Evolutionary conservation across 257 asterid genomes (phyloP).

Genomic region (Solanum rostratum): DNA sequence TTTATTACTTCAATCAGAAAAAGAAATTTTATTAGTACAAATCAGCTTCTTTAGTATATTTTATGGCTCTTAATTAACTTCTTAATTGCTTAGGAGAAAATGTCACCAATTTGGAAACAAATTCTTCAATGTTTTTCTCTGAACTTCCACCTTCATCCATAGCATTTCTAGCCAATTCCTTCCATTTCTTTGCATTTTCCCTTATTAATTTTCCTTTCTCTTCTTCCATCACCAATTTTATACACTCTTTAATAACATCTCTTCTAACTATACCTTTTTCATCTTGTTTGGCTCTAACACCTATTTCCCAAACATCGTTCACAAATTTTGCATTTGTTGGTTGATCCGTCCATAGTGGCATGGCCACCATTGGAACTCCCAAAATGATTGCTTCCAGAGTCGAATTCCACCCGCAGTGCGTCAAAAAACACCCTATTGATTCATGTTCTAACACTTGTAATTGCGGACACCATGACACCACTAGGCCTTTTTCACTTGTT

Average conservation of each 20-base stretch:
- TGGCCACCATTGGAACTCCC: background rate
- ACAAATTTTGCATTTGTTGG: conserved; percentile 27
- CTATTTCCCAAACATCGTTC: conserved; percentile 27
- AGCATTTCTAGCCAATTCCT: conserved; percentile 13
- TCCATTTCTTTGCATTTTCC: conserved; percentile 21
- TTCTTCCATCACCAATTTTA: conserved; percentile 21
- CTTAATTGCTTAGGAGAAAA: background rate
- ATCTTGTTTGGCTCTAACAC: conserved; percentile 17
- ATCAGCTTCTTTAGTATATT: too few relatives aligned
- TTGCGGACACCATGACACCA: background rate
- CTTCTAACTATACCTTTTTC: conserved; percentile 20
- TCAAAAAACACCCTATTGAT: conserved; percentile 14
- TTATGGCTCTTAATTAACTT: too few relatives aligned
- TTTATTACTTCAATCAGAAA: too few relatives aligned
- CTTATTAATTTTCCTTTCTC: conserved; percentile 18
- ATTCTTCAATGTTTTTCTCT: conserved; percentile 14
- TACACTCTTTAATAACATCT: conserved; percentile 11
- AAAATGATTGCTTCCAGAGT: conserved; percentile 25
- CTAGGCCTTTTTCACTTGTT: background rate
- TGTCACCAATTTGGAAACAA: background rate
- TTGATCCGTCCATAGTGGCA: conserved; percentile 29
- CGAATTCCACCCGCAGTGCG: conserved; percentile 55
- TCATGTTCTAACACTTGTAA: background rate
- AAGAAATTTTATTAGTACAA: too few relatives aligned
- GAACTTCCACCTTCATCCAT: conserved; percentile 33